Conservation (phyloP, 805 yeast genomes). For the Candida yuanshanica region DNA sequence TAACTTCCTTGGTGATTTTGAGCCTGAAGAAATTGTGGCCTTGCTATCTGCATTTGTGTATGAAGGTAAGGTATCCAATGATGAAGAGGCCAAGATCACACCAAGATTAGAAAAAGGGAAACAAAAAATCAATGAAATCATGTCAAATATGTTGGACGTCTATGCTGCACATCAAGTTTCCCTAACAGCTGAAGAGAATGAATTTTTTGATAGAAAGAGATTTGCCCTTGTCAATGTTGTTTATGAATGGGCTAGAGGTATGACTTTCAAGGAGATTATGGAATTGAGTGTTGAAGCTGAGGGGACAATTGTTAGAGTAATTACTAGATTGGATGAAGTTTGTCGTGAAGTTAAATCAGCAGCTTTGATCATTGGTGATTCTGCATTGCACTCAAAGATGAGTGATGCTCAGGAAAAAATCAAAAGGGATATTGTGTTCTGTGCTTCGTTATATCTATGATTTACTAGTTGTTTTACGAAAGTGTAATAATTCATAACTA, state of each 20-base stretch:
- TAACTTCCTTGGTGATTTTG: slow-evolving; percentile 87
- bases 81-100: slow-evolving; percentile 57
- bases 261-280: slow-evolving; percentile 87
- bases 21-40: slow-evolving; percentile 96
- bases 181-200: slow-evolving; percentile 78
- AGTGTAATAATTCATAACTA: not conserved
- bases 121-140: slow-evolving; percentile 62
- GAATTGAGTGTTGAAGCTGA: slow-evolving; percentile 84
- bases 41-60: slow-evolving; percentile 86
- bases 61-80: slow-evolving; percentile 65
- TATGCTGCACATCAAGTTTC: slow-evolving; percentile 66
- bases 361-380: slow-evolving; percentile 90
- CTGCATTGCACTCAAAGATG: slow-evolving; percentile 85
- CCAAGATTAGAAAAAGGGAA: slow-evolving; percentile 77
- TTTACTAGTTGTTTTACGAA: too few relatives aligned
- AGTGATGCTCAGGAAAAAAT: slow-evolving; percentile 88
- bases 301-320: slow-evolving; percentile 95
- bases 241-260: slow-evolving; percentile 97
- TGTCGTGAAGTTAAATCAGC: slow-evolving; percentile 94
- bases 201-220: slow-evolving; percentile 75
- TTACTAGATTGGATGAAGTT: slow-evolving; percentile 88
- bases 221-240: slow-evolving; percentile 91
- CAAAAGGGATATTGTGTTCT: slow-evolving; percentile 94
- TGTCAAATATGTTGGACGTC: slow-evolving; percentile 52
- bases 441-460: slow-evolving; percentile 84